A percentile compares a stretch with the other conserved stretches of the same genome.
phyloP scores from a whole-genome alignment of 495 filamentous ascomycete genomes.

The Neurospora sp. region DNA sequence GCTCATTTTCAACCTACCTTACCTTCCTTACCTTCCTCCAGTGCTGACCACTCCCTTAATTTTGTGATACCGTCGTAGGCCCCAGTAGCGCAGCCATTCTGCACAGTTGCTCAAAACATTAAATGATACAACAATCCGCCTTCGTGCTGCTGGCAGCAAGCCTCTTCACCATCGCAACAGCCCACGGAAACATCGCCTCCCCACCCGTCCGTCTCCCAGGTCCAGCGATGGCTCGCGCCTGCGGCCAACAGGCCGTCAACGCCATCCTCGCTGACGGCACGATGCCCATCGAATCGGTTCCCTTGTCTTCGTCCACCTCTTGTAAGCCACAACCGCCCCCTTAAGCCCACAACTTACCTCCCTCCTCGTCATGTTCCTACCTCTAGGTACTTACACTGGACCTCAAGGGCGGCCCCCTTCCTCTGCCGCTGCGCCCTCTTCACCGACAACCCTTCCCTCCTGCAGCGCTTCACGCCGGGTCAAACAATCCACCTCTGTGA shows the following conservation, averaged over 20 bases:
- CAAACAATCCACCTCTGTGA: too few relatives aligned
- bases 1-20: background rate
- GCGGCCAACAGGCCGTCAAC: slow-evolving; percentile 48
- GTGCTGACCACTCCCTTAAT: slow-evolving; percentile 18
- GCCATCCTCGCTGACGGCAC: slow-evolving; percentile 49
- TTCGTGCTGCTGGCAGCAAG: slow-evolving; percentile 27
- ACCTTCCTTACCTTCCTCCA: background rate
- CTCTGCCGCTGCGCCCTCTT: slow-evolving; percentile 63
- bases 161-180: slow-evolving; percentile 42
- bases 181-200: slow-evolving; percentile 52
- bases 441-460: slow-evolving; percentile 52
- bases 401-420: slow-evolving; percentile 13
- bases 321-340: background rate
- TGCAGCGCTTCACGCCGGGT: slow-evolving; percentile 49
- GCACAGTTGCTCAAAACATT: background rate
- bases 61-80: background rate
- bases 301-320: background rate
- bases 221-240: slow-evolving; percentile 45
- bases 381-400: background rate
- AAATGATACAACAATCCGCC: background rate
- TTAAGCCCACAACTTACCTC: background rate
- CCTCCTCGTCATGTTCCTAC: background rate
- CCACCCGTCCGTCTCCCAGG: slow-evolving; percentile 52
- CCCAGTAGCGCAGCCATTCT: background rate
- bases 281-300: slow-evolving; percentile 15